A percentile compares a stretch with the other conserved stretches of the same genome.
Conservation (phyloP, 2,329 filamentous ascomycete species). For the Fusarium sp. region DNA sequence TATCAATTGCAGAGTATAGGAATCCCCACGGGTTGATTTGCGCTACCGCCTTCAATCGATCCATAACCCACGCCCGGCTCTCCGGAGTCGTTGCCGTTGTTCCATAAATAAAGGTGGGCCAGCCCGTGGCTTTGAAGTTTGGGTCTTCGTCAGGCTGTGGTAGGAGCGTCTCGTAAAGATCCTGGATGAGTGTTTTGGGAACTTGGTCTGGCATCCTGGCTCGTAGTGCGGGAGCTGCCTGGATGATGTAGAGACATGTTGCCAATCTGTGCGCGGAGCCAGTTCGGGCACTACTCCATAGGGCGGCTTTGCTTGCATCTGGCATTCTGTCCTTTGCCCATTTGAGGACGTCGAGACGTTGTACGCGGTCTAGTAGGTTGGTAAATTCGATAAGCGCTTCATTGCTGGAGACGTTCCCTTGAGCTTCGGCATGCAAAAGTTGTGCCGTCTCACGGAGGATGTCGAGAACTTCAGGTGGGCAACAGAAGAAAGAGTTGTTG, state of each 20-base stretch:
- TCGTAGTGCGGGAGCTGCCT: conserved; percentile 47
- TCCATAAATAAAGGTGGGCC: conserved; percentile 66
- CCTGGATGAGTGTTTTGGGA: conserved; percentile 50
- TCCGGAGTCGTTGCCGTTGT: conserved; percentile 57
- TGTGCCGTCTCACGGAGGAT: conserved; percentile 54
- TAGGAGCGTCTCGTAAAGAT: conserved; percentile 59
- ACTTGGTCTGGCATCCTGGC: conserved; percentile 29
- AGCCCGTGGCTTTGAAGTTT: conserved; percentile 65
- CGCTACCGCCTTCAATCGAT: conserved; percentile 53
- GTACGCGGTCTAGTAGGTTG: conserved; percentile 49
- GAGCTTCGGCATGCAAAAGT: conserved; percentile 45
- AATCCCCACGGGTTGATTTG: conserved; percentile 59
- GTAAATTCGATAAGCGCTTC: conserved; percentile 42
- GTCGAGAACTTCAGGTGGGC: conserved; percentile 54
- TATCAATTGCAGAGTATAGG: conserved; percentile 56
- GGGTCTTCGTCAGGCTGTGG: conserved; percentile 59
- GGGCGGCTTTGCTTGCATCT: conserved; percentile 46
- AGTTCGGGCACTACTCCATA: conserved; percentile 51
- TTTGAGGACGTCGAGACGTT: conserved; percentile 50
- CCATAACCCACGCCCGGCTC: conserved; percentile 58
- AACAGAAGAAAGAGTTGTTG: conserved; percentile 58
- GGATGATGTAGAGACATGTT: conserved; percentile 57
- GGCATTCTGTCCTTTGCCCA: conserved; percentile 53
- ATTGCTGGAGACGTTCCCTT: conserved; percentile 35
- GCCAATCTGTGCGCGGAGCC: conserved; percentile 55